Percentiles rank a stretch among this genome's conserved stretches.
Conservation (phyloP, 2,329 filamentous ascomycete species). For the Aspergillus phoenicis region DNA sequence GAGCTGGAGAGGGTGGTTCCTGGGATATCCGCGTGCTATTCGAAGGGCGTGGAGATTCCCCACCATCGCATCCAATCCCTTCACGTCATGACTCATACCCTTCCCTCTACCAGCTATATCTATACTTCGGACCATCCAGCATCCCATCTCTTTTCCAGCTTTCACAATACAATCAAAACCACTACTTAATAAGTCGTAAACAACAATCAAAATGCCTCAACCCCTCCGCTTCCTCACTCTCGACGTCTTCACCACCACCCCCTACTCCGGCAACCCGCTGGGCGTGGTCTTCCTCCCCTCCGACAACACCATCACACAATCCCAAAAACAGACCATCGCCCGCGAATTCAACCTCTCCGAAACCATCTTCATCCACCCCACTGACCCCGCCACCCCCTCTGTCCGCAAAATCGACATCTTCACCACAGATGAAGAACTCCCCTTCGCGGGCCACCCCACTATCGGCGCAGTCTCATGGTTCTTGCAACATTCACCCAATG, state of each 20-base stretch:
- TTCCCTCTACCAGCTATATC: background rate
- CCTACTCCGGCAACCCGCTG: constrained; percentile 56
- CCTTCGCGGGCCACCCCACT: constrained; percentile 62
- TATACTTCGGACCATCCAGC: background rate
- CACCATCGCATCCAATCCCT: background rate
- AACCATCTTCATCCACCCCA: constrained; percentile 56
- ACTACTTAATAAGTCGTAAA: too few species aligned
- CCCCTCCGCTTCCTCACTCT: constrained; percentile 22
- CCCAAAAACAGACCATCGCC: constrained; percentile 57
- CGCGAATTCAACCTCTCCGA: constrained; percentile 62
- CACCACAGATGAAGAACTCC: constrained; percentile 53
- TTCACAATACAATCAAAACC: background rate
- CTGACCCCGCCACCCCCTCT: constrained; percentile 12
- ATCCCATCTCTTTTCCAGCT: background rate
- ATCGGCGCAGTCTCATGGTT: constrained; percentile 59
- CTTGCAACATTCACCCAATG: constrained; percentile 25
- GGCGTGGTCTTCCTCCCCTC: constrained; percentile 54
- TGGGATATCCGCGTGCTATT: background rate
- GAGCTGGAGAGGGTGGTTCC: background rate
- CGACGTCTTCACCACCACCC: constrained; percentile 47
- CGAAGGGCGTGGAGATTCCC: background rate
- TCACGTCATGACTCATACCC: background rate
- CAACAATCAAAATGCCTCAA: background rate
- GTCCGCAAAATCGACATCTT: constrained; percentile 55
- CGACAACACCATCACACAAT: constrained; percentile 43